A percentile compares a stretch with the other conserved stretches of the same genome.
These are phyloP conservation scores for Heritiera fomes DNA, from an alignment of 345 rosid genomes.

Conservation along the genomic window DNA sequence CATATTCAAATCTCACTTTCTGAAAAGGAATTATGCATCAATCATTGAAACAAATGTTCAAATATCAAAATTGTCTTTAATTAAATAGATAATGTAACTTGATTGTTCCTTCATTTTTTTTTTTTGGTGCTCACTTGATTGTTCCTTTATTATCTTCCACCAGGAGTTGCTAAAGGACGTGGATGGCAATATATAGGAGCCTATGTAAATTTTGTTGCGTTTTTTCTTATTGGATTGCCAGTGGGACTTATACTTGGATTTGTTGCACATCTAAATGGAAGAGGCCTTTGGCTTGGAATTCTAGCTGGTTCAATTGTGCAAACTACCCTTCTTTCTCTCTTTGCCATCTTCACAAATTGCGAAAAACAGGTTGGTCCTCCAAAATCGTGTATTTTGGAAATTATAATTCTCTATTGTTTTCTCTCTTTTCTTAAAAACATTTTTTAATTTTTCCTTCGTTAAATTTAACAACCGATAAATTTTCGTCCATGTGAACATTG, in stretches of 20 bases:
- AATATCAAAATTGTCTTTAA: background rate
- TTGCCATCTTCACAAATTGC: constrained; percentile 17
- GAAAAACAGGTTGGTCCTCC: constrained; percentile 12
- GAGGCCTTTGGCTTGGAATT: constrained; percentile 21
- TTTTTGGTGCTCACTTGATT: background rate
- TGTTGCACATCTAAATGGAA: background rate
- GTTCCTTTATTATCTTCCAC: background rate
- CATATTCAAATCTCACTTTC: too few relatives aligned
- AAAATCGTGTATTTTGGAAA: background rate
- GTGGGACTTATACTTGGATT: constrained; percentile 52
- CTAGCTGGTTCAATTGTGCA: constrained; percentile 22
- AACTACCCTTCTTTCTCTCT: constrained; percentile 10
- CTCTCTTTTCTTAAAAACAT: background rate
- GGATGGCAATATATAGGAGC: constrained; percentile 75
- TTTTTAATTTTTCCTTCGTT: too few relatives aligned
- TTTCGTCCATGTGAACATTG: too few relatives aligned
- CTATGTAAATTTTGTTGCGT: constrained; percentile 49
- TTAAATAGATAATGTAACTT: background rate
- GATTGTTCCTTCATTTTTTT: background rate
- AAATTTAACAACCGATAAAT: too few relatives aligned
- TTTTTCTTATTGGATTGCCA: constrained; percentile 53
- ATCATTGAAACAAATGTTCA: background rate
- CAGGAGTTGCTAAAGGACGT: constrained; percentile 77
- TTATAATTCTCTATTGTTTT: background rate
- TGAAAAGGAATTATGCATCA: background rate